Base-by-base conservation (phyloP, 73 alveolate genomes). In the Halteria grandinella region DNA sequence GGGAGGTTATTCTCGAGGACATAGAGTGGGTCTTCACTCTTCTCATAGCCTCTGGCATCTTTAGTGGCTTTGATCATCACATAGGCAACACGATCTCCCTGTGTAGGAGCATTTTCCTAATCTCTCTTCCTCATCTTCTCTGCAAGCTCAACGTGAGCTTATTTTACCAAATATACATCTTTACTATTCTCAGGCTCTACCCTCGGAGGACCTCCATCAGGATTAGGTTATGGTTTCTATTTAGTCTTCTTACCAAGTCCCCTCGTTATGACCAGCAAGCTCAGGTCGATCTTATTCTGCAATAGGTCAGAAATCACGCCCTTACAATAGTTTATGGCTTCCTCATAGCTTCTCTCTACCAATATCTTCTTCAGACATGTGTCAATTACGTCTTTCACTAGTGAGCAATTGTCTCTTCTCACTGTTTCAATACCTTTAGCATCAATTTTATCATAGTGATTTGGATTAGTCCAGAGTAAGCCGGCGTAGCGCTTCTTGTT, bases 91-190 rank as follows among this genome's bases (percentile, higher is more conserved):
- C 99, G 90, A 75, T 98, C 99, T 51, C 99, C 99, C 15, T 94
- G 93, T 37, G 89, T 94, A 12, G 99, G 99, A 0, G 99, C 99
- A 0, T 95, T 88, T 1, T 84, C 92, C 7, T 71, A 88, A 60
- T 85, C 97, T 86, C 97, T 91, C 78, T 97, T 82, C 66, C 97
- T 86, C 99, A 98, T 98, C 85, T 91, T 95, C 79, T 97, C 98
- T 33, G 99, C 99, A 37, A 98, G 94, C 86, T 93, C 99, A 18
- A 98, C 99, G 90, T 98, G 99, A 8, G 99, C 99, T 78, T 94
- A 97, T 63, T 90, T 97, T 24, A 97, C 95, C 41, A 73, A 85
- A 69, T 97, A 97, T 33, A 47, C 79, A 24, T 60, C 27, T 58
- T 87, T 50, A 17, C 57, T 72, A 49, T 81, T 76, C 17, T 88